Base-by-base conservation (phyloP, 495 filamentous ascomycete genomes). In the Hypoxylon fragiforme region DNA sequence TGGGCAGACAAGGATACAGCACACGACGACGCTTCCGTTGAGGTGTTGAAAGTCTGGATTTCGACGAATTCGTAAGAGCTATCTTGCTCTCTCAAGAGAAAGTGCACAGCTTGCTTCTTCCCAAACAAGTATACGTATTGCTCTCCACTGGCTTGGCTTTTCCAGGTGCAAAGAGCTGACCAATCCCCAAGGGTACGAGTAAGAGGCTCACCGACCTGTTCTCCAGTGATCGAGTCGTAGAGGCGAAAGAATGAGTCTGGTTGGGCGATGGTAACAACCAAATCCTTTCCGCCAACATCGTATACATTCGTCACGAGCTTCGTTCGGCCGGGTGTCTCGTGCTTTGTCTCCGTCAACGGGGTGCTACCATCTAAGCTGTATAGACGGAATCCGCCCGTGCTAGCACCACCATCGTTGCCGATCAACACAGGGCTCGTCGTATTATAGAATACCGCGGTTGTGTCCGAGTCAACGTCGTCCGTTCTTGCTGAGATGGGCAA, bases 71-170 rank as follows among this genome's bases (percentile, higher is more conserved):
- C 63, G 16, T 62, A 51, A 7, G 49, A 18, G 4, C 42, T 40
- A 11, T 35, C 45, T 15, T 7, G 42, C 12, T 32, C 43, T 32
- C 60, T 50, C 15, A 67, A 24, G 2, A 69, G 48, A 21, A 63
- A 60, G 1, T 65, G 44, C 9, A 57, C 51, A 13, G 57, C 44
- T 31, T 54, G 43, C 6, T 40, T 57, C 38, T 70, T 67, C 9
- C 68, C 65, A 22, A 70, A 70, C 21, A 65, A 44, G 52, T 63
- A 70, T 8, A 71, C 39, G 36, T 70, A 70, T n/a, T 68, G 65
- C 18, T 70, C 54, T 15, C 54, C 60, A 13, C 56, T 60, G 19
- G 13, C 52, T 42, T 50, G 52, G 20, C 59, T 64, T 46, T 46
- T 63, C 68, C 61, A 70, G 31, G 56, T 34, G 44, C 69, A 71